Evolutionary conservation across 176 grass and related monocot species (phyloP).

Genomic region (Lolium multiflorum): DNA sequence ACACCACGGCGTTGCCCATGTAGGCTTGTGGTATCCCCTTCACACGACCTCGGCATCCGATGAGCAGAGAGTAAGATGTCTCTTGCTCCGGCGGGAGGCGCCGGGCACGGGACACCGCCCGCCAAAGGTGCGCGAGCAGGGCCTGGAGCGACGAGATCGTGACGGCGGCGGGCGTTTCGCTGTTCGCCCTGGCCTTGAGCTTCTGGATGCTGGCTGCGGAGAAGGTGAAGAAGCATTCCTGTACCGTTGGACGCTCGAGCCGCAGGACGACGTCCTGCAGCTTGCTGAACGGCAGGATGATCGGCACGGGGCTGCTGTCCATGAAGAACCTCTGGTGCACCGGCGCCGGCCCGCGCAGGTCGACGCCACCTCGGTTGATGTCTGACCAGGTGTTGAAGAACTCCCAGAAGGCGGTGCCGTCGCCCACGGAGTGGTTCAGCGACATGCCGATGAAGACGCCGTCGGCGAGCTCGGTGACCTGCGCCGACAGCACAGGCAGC

Average conservation of each 20-base stretch:
- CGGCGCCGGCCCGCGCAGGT: too few species aligned
- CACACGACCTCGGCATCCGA: conserved; percentile 1
- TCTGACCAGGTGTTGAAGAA: background rate
- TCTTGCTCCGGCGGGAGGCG: background rate
- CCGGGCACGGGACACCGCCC: background rate
- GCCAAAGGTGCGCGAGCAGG: too few species aligned
- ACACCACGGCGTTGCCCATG: background rate
- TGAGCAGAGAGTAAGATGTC: background rate
- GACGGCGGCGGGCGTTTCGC: too few species aligned
- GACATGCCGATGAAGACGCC: background rate
- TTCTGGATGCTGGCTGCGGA: background rate
- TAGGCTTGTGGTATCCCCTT: background rate
- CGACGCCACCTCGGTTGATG: background rate
- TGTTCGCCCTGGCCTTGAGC: background rate
- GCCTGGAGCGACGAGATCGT: too few species aligned
- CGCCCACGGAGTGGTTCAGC: background rate
- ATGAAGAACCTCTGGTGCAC: too few species aligned
- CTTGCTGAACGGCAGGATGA: too few species aligned
- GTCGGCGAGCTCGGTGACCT: conserved; percentile 29
- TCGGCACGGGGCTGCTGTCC: too few species aligned
- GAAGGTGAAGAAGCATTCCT: background rate
- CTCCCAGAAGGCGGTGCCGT: background rate
- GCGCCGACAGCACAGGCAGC: background rate
- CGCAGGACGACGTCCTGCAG: background rate
- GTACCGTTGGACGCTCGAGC: background rate